Evolutionary conservation across 2,329 filamentous ascomycete species (phyloP), one percentile per base, ranked within the genome.

Genomic region (Colletotrichum horii): DNA sequence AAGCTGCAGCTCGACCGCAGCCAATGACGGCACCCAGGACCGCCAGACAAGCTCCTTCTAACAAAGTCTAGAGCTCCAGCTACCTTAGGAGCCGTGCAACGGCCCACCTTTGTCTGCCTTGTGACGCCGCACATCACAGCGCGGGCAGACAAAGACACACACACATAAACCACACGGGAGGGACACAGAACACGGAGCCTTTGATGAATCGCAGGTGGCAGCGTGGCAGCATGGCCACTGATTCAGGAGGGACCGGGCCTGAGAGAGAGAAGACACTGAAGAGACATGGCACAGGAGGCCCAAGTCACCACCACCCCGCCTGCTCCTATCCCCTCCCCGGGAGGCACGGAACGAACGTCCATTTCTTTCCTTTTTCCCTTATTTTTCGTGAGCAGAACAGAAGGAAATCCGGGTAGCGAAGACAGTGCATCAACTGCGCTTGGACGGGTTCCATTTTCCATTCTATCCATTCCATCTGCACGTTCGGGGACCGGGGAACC

Each of bases 341-440:
- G 60, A 64, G 22, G 32, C 16, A 26, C 32, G 60, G 60, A 64
- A 38, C 30, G 30, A 28, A 43, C 22, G 34, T 28, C 28, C 34
- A 28, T 12, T 38, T 65, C 36, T 65, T 43, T 28, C 6, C 19
- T 11, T 8, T 12, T 30, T 22, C 14, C 28, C 28, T 64, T 64
- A 19, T 58, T 58, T 58, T 30, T 30, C 24, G 55, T 19, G 26
- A 58, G 16, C 11, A 24, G 58, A 32, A 28, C 19, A 71, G 58
- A 62, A 62, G 28, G 55, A 65, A 65, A 14, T 4, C n/a, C 43
- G n/a, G 56, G 43, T 65, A 71, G 68, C 60, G 60, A 71, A 52
- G 68, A 71, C 68, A 71, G 68, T 71, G 68, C 68, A 71, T 71
- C 58, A 56, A 64, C 22, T 36, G 24, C 68, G 70, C 70, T 74